phyloP scores from a whole-genome alignment of 2,329 filamentous ascomycete species.

The Neonectria neomacrospora region DNA sequence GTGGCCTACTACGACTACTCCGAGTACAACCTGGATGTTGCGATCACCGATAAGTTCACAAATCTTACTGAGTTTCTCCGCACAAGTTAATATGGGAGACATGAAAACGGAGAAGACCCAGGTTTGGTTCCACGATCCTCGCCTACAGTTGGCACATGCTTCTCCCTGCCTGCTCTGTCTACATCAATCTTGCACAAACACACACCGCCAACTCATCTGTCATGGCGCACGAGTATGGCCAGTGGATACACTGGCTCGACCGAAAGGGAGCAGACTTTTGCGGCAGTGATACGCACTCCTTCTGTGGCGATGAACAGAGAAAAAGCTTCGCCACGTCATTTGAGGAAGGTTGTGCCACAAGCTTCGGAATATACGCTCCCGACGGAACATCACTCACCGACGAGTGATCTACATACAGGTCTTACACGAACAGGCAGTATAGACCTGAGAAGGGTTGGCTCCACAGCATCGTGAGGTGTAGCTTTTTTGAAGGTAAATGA shows the following conservation, averaged over 20 bases:
- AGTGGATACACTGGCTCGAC: slow-evolving; percentile 5
- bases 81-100: not conserved
- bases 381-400: slow-evolving; percentile 1
- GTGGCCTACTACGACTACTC: not conserved
- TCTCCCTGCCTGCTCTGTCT: not conserved
- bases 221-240: slow-evolving; percentile 12
- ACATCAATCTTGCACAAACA: slow-evolving; percentile 1
- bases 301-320: not conserved
- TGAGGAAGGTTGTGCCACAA: slow-evolving; percentile 3
- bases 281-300: not conserved
- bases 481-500: not conserved
- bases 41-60: not conserved
- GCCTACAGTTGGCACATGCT: not conserved
- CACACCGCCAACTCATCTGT: slow-evolving; percentile 9
- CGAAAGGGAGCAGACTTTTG: not conserved
- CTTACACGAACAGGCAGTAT: slow-evolving; percentile 1
- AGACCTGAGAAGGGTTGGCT: not conserved
- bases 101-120: not conserved
- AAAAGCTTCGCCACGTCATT: not conserved
- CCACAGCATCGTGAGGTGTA: not conserved
- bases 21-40: slow-evolving; percentile 2
- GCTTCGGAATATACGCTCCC: not conserved
- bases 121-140: not conserved
- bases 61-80: slow-evolving; percentile 3
- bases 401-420: not conserved